Evolutionary conservation across 495 filamentous ascomycete species (phyloP), one percentile per base, ranked within the genome.

Genomic region (Chlorociboria aeruginascens): DNA sequence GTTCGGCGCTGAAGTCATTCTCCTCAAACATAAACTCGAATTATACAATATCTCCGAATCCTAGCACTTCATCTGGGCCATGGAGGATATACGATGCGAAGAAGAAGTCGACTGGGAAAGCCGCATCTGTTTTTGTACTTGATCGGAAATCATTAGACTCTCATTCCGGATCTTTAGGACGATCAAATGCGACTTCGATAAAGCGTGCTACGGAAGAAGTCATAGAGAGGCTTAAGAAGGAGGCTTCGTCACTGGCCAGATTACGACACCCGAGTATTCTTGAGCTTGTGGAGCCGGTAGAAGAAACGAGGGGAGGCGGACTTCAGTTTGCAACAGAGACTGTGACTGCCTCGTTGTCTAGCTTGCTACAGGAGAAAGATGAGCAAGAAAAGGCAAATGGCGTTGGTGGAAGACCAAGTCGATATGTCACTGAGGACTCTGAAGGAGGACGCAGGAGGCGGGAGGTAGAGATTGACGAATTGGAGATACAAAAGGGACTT

Each of bases 51-150:
- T 77, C 85, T 7, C 69, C 79, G 14, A 72, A 75, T 44, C 75
- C 84, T 16, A 76, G 74, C 9, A 76, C 86, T 14, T 76, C 76
- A 31, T 84, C 89, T 17, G 92, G 92, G 16, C 86, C 89, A 20
- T 98, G 92, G 92, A 95, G 88, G 69, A 89, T 98, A 63, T 88
- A 87, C 69, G 86, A 93, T 68, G 93, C 85, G 38, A 96, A 93
- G 72, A 95, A 94, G 65, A 96, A 95, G 63, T 83, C 83, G 10
- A 92, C 88, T 0, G 82, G 80, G 32, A 94, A 90, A 53, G 64
- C 82, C 11, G 89, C 82, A 16, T 97, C 92, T 8, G 80, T 97
- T 50, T 98, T 97, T 59, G 81, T 95, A 51, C 96, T 98, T 62
- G 93, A 97, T 43, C 79, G 76, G 55, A 95, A 95, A 62, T 73